These are phyloP conservation scores for Nannochloropsis gaditana DNA, from an alignment of 108 stramenopile genomes.

Conservation along the genomic window DNA sequence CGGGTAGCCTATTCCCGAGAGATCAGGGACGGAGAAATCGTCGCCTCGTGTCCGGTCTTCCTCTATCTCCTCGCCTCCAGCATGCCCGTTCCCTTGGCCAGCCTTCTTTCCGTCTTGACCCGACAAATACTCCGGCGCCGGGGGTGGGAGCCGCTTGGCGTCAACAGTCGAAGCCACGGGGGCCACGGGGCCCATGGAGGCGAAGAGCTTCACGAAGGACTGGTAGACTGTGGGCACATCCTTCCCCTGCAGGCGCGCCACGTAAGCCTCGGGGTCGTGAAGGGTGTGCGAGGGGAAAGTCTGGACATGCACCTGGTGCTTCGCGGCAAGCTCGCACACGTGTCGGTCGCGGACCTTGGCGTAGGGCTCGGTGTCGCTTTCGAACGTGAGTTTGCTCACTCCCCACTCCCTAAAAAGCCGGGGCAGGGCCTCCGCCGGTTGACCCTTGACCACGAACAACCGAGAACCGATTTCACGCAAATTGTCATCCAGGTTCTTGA, in stretches of 20 bases:
- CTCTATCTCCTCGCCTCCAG: not conserved
- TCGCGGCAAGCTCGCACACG: constrained; percentile 32
- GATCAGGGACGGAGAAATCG: constrained; percentile 31
- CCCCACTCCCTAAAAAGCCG: constrained; percentile 59
- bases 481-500: constrained; percentile 66
- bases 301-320: constrained; percentile 54
- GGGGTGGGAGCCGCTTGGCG: not conserved
- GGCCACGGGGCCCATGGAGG: not conserved
- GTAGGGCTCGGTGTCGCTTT: constrained; percentile 61
- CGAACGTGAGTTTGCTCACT: constrained; percentile 59
- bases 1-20: constrained; percentile 40
- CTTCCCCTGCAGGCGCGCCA: constrained; percentile 28
- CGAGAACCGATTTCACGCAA: constrained; percentile 58
- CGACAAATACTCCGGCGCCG: not conserved
- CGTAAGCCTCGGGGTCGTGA: constrained; percentile 42
- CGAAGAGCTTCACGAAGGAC: constrained; percentile 56
- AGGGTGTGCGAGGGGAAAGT: constrained; percentile 56
- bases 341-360: constrained; percentile 44
- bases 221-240: constrained; percentile 58
- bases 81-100: not conserved
- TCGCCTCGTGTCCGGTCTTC: not conserved
- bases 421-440: constrained; percentile 67
- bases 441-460: constrained; percentile 66
- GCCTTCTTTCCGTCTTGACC: not conserved
- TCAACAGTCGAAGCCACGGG: not conserved